A percentile compares a stretch with the other conserved stretches of the same genome.
Evolutionary conservation across 345 rosid species (phyloP).

Genomic region (Syzygium jambos): DNA sequence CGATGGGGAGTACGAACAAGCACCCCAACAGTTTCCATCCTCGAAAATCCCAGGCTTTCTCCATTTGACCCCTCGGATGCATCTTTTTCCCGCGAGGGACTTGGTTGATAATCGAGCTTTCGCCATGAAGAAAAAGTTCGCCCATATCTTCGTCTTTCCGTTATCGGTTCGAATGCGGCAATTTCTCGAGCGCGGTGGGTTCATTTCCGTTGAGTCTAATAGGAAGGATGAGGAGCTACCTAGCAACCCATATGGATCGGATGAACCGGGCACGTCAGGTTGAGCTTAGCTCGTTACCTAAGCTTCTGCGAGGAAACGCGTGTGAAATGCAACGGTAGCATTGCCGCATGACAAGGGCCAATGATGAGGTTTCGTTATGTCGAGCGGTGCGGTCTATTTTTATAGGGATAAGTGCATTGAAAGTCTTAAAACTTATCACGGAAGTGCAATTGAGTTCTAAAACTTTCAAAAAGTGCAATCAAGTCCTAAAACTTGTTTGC

Average conservation of each 20-base stretch:
- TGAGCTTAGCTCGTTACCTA: not conserved
- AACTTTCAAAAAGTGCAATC: no score
- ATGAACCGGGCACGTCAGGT: fast-evolving
- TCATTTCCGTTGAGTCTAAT: no score
- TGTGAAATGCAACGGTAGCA: not conserved
- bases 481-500: no score
- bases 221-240: no score
- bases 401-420: no score
- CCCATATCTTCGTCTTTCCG: not conserved
- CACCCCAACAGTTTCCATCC: not conserved
- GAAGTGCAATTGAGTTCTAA: no score
- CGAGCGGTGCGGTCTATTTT: not conserved
- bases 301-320: fast-evolving
- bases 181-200: not conserved
- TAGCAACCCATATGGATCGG: not conserved
- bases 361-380: not conserved
- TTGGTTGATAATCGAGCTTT: not conserved
- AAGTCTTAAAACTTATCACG: no score
- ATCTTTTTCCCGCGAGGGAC: not conserved
- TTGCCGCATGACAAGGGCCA: not conserved
- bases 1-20: no score
- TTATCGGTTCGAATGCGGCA: not conserved
- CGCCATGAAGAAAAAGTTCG: not conserved
- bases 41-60: not conserved
- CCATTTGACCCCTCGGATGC: not conserved